Evolutionary conservation across 768 basidiomycete genomes (phyloP), one percentile per base, ranked within the genome.

Genomic region (Lenzites betulinus): DNA sequence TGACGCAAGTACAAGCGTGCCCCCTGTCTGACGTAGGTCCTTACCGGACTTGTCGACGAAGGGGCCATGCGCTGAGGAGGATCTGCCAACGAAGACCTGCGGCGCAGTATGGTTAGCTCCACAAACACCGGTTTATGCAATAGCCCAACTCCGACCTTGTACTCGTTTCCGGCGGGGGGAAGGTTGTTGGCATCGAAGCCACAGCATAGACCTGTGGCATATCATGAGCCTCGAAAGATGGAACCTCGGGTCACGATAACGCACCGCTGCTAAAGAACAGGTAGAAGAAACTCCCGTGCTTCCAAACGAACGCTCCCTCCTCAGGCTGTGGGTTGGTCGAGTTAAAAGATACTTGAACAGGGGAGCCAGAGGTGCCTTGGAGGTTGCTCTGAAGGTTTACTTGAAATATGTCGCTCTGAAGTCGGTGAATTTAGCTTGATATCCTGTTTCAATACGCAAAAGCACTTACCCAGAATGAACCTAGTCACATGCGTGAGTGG

Each of bases 1-100:
- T 47, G 66, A 67, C n/a, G 54, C 67, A 23, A 72, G 67, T 30
- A 72, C 66, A 43, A 69, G 64, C 7, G 66, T 65, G 38, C 70
- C 71, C 16, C 66, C 64, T 3, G 68, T 54, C 23, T 53, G 36
- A 52, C 52, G 57, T 38, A 68, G 48, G 42, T 58, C 66, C 30
- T 46, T 25, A 36, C 63, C 63, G 46, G 28, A 43, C 43, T 59
- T 56, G 46, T 64, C 59, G 44, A 64, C n/a, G 51, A 68, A 70
- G 18, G 67, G 63, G 6, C 69, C 69, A 30, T 56, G 60, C 13
- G 66, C 58, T 13, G 54, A 68, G 22, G 48, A 26, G 11, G 63
- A 65, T 20, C 69, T 59, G 22, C 69, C 69, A 18, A 70, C 69
- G 51, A 63, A 64, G 20, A 68, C 65, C 63, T 67, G 43, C 16